phyloP scores from a whole-genome alignment of 768 basidiomycete genomes.

The Podaxis sp. region DNA sequence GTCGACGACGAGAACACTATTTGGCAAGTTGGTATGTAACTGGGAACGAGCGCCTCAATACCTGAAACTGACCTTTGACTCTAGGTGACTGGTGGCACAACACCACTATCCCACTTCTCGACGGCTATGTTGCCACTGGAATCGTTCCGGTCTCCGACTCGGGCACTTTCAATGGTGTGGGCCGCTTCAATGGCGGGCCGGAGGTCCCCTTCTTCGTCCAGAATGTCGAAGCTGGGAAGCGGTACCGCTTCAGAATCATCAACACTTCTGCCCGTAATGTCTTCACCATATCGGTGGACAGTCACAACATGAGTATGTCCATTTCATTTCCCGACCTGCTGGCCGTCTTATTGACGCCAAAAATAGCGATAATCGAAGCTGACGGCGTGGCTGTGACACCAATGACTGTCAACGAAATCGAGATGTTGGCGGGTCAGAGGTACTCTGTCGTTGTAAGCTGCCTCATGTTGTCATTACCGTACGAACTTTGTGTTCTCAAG shows the following conservation, averaged over 20 bases:
- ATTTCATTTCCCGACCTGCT: conserved; percentile 26
- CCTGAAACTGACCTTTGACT: conserved; percentile 33
- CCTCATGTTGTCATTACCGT: not conserved
- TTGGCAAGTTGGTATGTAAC: conserved; percentile 33
- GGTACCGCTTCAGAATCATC: conserved; percentile 29
- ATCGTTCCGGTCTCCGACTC: conserved; percentile 26
- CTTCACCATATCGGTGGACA: conserved; percentile 44
- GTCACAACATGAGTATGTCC: conserved; percentile 33
- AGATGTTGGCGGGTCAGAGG: conserved; percentile 34
- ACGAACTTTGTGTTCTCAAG: not conserved
- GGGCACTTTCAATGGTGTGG: conserved; percentile 38
- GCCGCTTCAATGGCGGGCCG: conserved; percentile 35
- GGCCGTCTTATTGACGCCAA: conserved; percentile 20
- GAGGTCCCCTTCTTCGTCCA: conserved; percentile 30
- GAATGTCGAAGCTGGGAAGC: conserved; percentile 30
- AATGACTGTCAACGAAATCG: conserved; percentile 32
- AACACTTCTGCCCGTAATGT: conserved; percentile 29
- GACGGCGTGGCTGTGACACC: conserved; percentile 32
- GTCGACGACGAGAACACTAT: conserved; percentile 42
- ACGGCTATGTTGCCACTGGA: conserved; percentile 19
- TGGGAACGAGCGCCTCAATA: conserved; percentile 25
- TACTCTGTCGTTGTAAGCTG: conserved; percentile 25
- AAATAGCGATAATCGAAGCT: conserved; percentile 16
- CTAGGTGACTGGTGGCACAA: conserved; percentile 37
- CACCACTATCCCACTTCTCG: conserved; percentile 21